Base-by-base conservation (phyloP, 768 basidiomycete genomes). In the Russula vinacea region DNA sequence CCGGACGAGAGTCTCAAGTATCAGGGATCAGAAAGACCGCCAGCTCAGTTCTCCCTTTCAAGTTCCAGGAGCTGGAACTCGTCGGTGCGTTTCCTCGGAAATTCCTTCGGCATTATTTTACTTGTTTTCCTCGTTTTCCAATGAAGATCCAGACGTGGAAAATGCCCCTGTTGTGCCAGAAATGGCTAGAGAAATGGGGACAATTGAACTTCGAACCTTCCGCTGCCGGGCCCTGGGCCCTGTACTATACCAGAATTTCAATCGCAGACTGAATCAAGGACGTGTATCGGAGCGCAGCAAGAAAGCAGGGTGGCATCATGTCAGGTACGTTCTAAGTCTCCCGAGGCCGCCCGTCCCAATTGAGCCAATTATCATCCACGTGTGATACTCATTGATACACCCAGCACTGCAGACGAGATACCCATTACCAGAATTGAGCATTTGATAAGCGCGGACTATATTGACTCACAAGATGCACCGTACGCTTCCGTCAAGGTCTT, bases 301-400 rank as follows among this genome's bases (percentile, higher is more conserved):
- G 51, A 60, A 60, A 22, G 60, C 60, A 22, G 59, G 59, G 52
- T 60, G 60, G 60, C 60, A 60, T 53, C 29, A 44, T n/a, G 32
- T 60, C 7, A 42, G 39, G 59, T 60, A 52, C 35, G 29, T 35
- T 5, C 35, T 29, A 35, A 3, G 5, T 33, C 33, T 33, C 33
- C 33, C n/a, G n/a, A n/a, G 35, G 35, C 35, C 35, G 8, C 35
- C 35, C 29, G 29, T 29, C 29, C 29, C 29, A 29, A 29, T 29
- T 29, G n/a, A 33, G 3, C 33, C 33, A 33, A 33, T 33, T 33
- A 1, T 35, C 10, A 10, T 35, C 35, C 35, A 35, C 29, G 29
- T 35, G 26, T 5, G 40, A 26, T 13, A 11, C 26, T 50, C 26
- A 51, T 40, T 3, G 17, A 40, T 7, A 6, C 24, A 19, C 24